phyloP scores from a whole-genome alignment of 495 filamentous ascomycete genomes.

The Hyaloscypha variabilis region DNA sequence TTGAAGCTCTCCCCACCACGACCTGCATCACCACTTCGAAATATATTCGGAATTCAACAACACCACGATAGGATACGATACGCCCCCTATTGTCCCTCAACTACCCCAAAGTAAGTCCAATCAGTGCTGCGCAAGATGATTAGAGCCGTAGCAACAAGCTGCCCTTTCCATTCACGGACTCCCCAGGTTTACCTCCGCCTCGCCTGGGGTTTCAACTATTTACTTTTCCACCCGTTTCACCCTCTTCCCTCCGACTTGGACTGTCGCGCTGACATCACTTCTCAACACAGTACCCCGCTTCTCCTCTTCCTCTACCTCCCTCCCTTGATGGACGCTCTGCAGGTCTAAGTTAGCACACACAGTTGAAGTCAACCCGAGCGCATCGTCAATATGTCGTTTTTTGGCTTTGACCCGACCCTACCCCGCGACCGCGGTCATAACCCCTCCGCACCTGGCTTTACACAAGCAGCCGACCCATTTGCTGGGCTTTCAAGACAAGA shows the following conservation, averaged over 20 bases:
- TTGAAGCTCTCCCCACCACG: constrained; percentile 10
- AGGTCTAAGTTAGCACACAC: not conserved
- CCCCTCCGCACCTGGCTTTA: constrained; percentile 67
- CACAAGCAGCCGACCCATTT: constrained; percentile 85
- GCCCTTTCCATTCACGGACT: too few species aligned
- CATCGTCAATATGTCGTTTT: constrained; percentile 65
- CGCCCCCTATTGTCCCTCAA: constrained; percentile 4
- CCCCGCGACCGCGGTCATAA: constrained; percentile 67
- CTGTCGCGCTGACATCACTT: constrained; percentile 10
- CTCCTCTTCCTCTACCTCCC: not conserved
- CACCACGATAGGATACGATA: not conserved
- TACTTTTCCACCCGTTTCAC: constrained; percentile 12
- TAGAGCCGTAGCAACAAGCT: too few species aligned
- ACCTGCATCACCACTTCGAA: constrained; percentile 1
- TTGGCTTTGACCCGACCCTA: constrained; percentile 75
- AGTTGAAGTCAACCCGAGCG: not conserved
- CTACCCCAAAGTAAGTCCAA: not conserved
- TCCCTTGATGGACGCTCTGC: constrained; percentile 8
- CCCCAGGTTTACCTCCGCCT: not conserved
- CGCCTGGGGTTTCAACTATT: not conserved
- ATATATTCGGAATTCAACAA: not conserved
- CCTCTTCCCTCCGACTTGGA: constrained; percentile 5
- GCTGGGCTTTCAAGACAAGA: constrained; percentile 67
- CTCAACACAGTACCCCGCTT: constrained; percentile 3
- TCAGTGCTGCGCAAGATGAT: too few species aligned